Base-by-base conservation (phyloP, 2,329 filamentous ascomycete genomes). In the Daldinia eschscholtzii region DNA sequence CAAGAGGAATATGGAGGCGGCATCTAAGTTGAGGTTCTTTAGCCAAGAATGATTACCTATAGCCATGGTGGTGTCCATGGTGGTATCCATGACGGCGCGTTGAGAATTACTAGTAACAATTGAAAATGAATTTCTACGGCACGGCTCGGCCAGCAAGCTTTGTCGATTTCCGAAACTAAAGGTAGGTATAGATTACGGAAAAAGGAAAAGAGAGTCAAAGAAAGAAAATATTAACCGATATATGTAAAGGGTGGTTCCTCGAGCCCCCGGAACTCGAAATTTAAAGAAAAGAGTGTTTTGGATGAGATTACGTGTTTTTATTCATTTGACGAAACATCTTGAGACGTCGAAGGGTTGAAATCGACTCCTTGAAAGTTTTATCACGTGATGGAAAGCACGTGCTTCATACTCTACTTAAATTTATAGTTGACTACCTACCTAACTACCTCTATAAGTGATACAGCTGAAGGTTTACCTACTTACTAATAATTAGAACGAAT, bases 1-100 rank as follows among this genome's bases (percentile, higher is more conserved):
- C 28, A 78, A 72, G 30, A 79, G 65, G 52, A 76, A 73, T 7
- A 77, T 33, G 46, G 69, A 61, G 52, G 70, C 70, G 56, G 64
- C 55, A 68, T 78, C 76, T 46, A 77, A 60, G 23, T 77, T 68
- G 20, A 78, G 50, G 12, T 46, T 62, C 53, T 28, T 62, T 67
- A 26, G 70, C 61, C 46, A 68, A 55, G 48, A 64, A 64, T 65
- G 65, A 61, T 57, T 57, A 26, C 52, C 52, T 55, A 55, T 39
- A 9, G 39, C 52, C 52, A 55, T 55, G 33, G 33, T 23, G 23
- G 52, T 55, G 33, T 71, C 65, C 72, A 69, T 70, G 56, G 20
- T 53, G 41, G 20, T 23, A 2, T 23, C 33, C 30, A 35, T 23
- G 20, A 23, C 20, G 13, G 52, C 30, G 44, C 37, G 65, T 46